phyloP scores from a whole-genome alignment of 148 eudicot species.

The Chenopodium suecicum region DNA sequence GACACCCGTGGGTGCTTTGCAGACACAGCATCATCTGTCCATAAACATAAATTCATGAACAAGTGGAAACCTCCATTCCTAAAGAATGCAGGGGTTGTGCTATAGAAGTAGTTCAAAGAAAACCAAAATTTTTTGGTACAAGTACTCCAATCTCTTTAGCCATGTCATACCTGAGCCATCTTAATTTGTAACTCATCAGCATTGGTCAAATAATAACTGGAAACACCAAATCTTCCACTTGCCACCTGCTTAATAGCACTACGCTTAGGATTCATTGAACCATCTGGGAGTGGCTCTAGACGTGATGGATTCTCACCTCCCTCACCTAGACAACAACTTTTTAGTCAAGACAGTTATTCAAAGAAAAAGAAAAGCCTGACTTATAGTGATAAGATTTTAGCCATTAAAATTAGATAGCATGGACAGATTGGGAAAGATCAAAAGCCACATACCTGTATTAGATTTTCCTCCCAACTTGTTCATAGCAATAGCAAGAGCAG shows the following conservation, averaged over 20 bases:
- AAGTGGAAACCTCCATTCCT: conserved; percentile 59
- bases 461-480: conserved; percentile 97
- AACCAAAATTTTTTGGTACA: neutral
- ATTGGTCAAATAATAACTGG: conserved; percentile 96
- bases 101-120: conserved; percentile 25
- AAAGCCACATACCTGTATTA: conserved; percentile 69
- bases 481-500: conserved; percentile 93
- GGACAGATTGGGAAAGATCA: neutral
- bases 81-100: conserved; percentile 36
- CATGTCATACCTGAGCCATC: conserved; percentile 91
- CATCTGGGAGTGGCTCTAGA: conserved; percentile 83
- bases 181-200: conserved; percentile 98
- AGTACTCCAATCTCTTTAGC: neutral
- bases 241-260: conserved; percentile 99
- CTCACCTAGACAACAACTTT: conserved; percentile 60
- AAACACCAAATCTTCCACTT: conserved; percentile 99
- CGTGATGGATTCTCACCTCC: conserved; percentile 99
- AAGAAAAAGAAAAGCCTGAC: neutral
- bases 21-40: conserved; percentile 68
- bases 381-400: no score
- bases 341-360: conserved; percentile 10
- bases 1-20: conserved; percentile 60
- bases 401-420: neutral
- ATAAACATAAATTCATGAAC: conserved; percentile 77
- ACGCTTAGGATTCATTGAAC: conserved; percentile 86